phyloP scores from a whole-genome alignment of 2,329 filamentous ascomycete species.

The Aspergillus brunneoviolaceus region DNA sequence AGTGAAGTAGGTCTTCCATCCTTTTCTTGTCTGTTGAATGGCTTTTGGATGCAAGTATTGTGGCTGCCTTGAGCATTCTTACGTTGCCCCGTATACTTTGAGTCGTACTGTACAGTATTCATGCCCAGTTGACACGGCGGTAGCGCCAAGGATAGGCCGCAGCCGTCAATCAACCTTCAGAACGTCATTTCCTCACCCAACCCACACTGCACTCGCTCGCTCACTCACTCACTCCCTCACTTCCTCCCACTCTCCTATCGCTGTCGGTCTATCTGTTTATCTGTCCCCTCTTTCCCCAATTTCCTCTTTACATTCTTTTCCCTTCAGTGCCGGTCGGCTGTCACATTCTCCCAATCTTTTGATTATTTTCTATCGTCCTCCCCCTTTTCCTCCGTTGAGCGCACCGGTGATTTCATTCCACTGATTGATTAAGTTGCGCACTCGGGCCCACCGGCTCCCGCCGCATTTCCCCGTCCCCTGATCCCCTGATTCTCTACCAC shows the following conservation, averaged over 20 bases:
- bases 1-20: background rate
- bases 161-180: constrained; percentile 7
- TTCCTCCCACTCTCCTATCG: background rate
- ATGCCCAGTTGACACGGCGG: constrained; percentile 13
- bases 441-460: constrained; percentile 23
- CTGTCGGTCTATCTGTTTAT: background rate
- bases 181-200: constrained; percentile 30
- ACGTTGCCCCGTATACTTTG: too few species aligned
- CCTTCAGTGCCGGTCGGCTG: background rate
- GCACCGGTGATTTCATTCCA: constrained; percentile 12
- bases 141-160: constrained; percentile 29
- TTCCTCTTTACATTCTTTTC: constrained; percentile 11
- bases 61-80: background rate
- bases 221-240: background rate
- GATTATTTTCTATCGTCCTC: constrained; percentile 10
- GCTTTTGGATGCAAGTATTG: background rate
- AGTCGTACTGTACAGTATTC: too few species aligned
- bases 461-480: constrained; percentile 16
- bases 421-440: constrained; percentile 21
- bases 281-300: constrained; percentile 18
- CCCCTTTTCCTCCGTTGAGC: constrained; percentile 10
- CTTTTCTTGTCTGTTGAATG: too few species aligned
- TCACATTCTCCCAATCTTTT: background rate
- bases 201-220: background rate
- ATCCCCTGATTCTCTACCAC: constrained; percentile 24